Evolutionary conservation across 1,284 basidiomycete genomes (phyloP).

Genomic region (Thelephora terrestris): DNA sequence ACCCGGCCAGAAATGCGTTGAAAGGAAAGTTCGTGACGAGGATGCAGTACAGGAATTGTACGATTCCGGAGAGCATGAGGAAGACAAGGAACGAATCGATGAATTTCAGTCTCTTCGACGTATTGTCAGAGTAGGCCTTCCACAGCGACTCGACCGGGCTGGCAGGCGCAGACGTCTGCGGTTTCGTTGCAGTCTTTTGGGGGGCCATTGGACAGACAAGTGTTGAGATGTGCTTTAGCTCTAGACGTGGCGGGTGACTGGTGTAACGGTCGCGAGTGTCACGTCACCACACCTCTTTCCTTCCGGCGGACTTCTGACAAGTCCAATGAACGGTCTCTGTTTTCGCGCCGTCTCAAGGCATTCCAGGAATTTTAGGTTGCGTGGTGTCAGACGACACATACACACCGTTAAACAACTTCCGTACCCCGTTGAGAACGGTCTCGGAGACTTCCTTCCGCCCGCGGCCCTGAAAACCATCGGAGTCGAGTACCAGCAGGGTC

Average conservation of each 20-base stretch:
- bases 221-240: slow-evolving; percentile 3
- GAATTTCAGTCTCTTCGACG: slow-evolving; percentile 81
- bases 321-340: neutral
- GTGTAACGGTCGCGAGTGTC: neutral
- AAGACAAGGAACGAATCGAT: slow-evolving; percentile 91
- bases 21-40: slow-evolving; percentile 92
- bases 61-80: slow-evolving; percentile 83
- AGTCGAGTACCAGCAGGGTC: slow-evolving; percentile 74
- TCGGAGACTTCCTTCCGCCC: slow-evolving; percentile 68
- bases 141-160: slow-evolving; percentile 53
- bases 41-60: slow-evolving; percentile 89
- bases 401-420: slow-evolving; percentile 50
- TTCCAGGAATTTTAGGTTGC: neutral
- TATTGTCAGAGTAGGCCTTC: slow-evolving; percentile 70
- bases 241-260: neutral
- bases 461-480: slow-evolving; percentile 56
- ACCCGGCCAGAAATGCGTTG: slow-evolving; percentile 96
- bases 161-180: slow-evolving; percentile 27
- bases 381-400: slow-evolving; percentile 26
- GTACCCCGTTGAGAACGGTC: slow-evolving; percentile 58
- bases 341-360: neutral
- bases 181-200: slow-evolving; percentile 5
- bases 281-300: neutral
- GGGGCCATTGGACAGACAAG: slow-evolving; percentile 22
- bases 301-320: neutral